A percentile compares a stretch with the other conserved stretches of the same genome.
Evolutionary conservation across 1,139 yeast species (phyloP).

Genomic region (Nakaseomyces sp.): DNA sequence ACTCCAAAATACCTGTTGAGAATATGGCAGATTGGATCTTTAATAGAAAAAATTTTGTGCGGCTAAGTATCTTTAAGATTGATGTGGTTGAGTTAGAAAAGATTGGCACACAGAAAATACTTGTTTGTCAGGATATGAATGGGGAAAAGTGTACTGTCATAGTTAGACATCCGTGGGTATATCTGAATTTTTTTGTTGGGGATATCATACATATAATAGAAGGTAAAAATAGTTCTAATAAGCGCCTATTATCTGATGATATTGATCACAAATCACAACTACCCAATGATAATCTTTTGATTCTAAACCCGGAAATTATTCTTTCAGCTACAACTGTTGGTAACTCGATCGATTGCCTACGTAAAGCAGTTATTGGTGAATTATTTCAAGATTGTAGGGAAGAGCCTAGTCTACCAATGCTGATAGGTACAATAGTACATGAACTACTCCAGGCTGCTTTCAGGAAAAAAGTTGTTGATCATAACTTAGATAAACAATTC

Average conservation of each 20-base stretch:
- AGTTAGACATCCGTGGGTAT: conserved; percentile 43
- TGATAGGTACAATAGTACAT: conserved; percentile 76
- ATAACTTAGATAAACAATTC: conserved; percentile 31
- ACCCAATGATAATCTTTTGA: conserved; percentile 49
- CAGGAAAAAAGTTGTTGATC: conserved; percentile 33
- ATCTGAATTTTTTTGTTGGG: conserved; percentile 35
- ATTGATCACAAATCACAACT: conserved; percentile 40
- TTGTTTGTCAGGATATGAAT: conserved; percentile 39
- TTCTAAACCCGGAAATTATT: conserved; percentile 77
- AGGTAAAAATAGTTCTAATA: conserved; percentile 34
- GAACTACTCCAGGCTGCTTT: conserved; percentile 66
- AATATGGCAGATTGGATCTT: background rate
- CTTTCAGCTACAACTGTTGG: conserved; percentile 78
- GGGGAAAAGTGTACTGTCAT: conserved; percentile 37
- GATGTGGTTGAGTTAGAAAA: conserved; percentile 32
- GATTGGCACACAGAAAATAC: conserved; percentile 39
- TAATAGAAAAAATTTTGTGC: conserved; percentile 38
- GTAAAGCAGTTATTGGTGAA: conserved; percentile 57
- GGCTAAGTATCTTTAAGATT: conserved; percentile 38
- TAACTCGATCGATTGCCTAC: conserved; percentile 60
- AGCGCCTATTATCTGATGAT: conserved; percentile 27
- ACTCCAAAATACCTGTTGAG: background rate
- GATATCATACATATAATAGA: conserved; percentile 57
- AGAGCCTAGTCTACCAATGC: conserved; percentile 48
- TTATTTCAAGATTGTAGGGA: conserved; percentile 46